Evolutionary conservation across 805 yeast genomes (phyloP).

Genomic region (Candida qinlingensis): DNA sequence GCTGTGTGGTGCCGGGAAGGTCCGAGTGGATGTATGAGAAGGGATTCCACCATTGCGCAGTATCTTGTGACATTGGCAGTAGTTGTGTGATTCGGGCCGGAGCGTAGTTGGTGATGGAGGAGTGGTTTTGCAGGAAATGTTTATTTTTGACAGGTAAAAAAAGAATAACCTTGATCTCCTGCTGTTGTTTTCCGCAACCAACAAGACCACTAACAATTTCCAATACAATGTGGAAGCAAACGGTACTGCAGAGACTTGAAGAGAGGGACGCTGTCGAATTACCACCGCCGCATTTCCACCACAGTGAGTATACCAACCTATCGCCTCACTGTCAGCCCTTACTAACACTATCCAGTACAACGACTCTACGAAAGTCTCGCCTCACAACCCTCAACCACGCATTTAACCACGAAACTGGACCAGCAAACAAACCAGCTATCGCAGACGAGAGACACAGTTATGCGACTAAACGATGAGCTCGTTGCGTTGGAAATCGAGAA

Average conservation of each 20-base stretch:
- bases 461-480: slow-evolving; percentile 61
- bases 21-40: background rate
- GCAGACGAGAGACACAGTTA: slow-evolving; percentile 51
- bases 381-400: slow-evolving; percentile 14
- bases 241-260: slow-evolving; percentile 5
- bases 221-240: slow-evolving; percentile 10
- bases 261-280: slow-evolving; percentile 15
- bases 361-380: slow-evolving; percentile 10
- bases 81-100: background rate
- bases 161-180: too few species aligned
- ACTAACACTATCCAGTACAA: slow-evolving; percentile 21
- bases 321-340: slow-evolving; percentile 15
- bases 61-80: background rate
- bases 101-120: too few species aligned
- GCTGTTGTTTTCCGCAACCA: too few species aligned
- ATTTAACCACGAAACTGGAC: slow-evolving; percentile 18
- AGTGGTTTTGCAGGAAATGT: too few species aligned
- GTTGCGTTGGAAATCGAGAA: slow-evolving; percentile 55
- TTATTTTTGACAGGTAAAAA: too few species aligned
- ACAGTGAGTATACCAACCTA: slow-evolving; percentile 7
- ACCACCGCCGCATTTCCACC: slow-evolving; percentile 2
- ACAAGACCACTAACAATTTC: too few species aligned
- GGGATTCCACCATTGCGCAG: slow-evolving; percentile 3
- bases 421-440: slow-evolving; percentile 23
- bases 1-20: slow-evolving; percentile 6